Conservation (phyloP, 805 yeast species). For the Cyberlindnera xishuangbannaensis region DNA sequence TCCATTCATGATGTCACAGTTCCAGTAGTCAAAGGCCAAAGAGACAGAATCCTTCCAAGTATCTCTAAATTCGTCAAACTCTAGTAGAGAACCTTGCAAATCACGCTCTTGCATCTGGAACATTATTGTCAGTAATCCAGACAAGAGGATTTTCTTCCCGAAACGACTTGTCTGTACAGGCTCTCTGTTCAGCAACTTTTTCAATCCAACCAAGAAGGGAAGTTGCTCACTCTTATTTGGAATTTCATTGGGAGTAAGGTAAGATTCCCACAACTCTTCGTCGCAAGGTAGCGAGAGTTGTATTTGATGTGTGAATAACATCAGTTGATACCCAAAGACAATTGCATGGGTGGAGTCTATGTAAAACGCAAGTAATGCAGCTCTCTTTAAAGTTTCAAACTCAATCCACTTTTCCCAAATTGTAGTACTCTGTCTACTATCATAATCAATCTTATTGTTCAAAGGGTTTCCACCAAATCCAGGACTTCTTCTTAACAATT, state of each 20-base stretch:
- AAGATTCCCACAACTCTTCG: constrained; percentile 51
- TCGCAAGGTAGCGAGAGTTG: constrained; percentile 59
- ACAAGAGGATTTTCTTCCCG: constrained; percentile 59
- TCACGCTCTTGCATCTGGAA: constrained; percentile 71
- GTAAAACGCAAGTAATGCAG: constrained; percentile 77
- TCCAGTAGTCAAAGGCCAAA: constrained; percentile 68
- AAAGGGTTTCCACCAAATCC: constrained; percentile 67
- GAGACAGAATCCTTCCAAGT: constrained; percentile 71
- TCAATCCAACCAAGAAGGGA: constrained; percentile 52
- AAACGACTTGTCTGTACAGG: constrained; percentile 44
- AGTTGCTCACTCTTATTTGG: constrained; percentile 24
- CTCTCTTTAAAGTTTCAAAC: constrained; percentile 69
- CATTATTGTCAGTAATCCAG: constrained; percentile 62
- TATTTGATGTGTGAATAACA: constrained; percentile 53
- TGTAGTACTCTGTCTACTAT: constrained; percentile 25
- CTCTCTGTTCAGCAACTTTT: constrained; percentile 48
- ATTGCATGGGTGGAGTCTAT: constrained; percentile 75
- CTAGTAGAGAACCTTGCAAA: constrained; percentile 46
- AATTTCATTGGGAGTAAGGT: constrained; percentile 25
- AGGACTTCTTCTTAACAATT: constrained; percentile 69
- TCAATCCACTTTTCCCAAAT: constrained; percentile 71
- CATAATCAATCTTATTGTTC: constrained; percentile 26
- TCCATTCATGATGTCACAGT: constrained; percentile 37
- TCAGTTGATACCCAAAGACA: constrained; percentile 66
- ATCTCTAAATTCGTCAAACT: constrained; percentile 34